These are phyloP conservation scores for Boletus mariae DNA, from an alignment of 1,284 basidiomycete genomes.

Conservation along the genomic window DNA sequence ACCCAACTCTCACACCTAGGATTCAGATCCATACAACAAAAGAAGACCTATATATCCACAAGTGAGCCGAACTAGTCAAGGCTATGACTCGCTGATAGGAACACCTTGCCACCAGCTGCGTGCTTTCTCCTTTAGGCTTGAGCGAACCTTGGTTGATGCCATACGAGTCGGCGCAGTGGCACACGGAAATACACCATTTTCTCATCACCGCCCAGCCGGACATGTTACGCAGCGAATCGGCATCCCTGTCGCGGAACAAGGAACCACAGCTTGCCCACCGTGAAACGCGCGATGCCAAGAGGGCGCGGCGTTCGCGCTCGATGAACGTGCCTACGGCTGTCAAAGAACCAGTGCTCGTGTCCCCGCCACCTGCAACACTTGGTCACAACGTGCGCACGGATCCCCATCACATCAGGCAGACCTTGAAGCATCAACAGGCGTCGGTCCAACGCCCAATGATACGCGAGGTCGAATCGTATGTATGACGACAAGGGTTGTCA, in stretches of 20 bases:
- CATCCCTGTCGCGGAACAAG: neutral
- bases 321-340: constrained; percentile 7
- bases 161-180: neutral
- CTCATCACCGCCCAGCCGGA: neutral
- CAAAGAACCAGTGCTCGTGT: constrained; percentile 8
- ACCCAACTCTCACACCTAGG: neutral
- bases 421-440: constrained; percentile 9
- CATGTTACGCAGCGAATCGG: neutral
- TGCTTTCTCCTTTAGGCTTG: constrained; percentile 1
- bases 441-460: neutral
- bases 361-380: constrained; percentile 2
- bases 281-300: neutral
- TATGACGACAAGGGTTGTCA: constrained; percentile 4
- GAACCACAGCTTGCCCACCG: neutral
- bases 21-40: constrained; percentile 7
- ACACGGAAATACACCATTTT: neutral
- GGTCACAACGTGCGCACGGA: neutral
- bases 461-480: neutral
- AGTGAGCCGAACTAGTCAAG: constrained; percentile 12
- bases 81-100: constrained; percentile 16
- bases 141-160: neutral
- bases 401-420: constrained; percentile 12
- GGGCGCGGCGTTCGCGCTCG: neutral
- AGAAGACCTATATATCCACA: neutral
- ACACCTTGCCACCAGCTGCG: neutral